Conservation (phyloP, 371 early-diverging fungal genomes). For the Syncephalis fuscata region DNA sequence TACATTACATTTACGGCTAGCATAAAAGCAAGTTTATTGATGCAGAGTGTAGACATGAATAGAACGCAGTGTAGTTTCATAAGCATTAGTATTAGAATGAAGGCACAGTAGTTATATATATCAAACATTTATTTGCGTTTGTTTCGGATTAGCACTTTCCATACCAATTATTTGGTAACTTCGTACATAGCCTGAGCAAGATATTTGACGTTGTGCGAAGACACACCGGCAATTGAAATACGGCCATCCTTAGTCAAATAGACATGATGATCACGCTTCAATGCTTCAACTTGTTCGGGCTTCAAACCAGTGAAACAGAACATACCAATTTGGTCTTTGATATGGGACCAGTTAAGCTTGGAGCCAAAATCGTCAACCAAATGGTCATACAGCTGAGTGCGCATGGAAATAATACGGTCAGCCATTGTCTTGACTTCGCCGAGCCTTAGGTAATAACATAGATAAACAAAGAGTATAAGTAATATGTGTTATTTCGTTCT, state of each 20-base stretch:
- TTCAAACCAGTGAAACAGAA: constrained; percentile 94
- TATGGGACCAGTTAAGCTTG: constrained; percentile 78
- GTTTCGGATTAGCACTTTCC: too few species aligned
- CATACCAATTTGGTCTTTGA: constrained; percentile 98
- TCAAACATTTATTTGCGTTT: too few species aligned
- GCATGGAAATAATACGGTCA: constrained; percentile 93
- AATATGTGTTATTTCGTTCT: too few species aligned
- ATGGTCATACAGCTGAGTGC: constrained; percentile 53
- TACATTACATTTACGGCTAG: too few species aligned
- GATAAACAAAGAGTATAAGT: neutral
- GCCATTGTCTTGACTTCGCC: constrained; percentile 93
- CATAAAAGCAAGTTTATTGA: too few species aligned
- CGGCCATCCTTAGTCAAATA: constrained; percentile 95
- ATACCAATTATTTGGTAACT: constrained; percentile 54
- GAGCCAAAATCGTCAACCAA: constrained; percentile 71
- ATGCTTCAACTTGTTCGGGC: constrained; percentile 75
- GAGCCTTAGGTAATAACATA: too few species aligned
- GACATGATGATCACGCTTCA: constrained; percentile 76
- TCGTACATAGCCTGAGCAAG: constrained; percentile 91
- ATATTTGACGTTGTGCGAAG: constrained; percentile 82
- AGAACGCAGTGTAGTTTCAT: too few species aligned
- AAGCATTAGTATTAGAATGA: too few species aligned
- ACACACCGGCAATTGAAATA: constrained; percentile 94
- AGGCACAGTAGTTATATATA: too few species aligned
- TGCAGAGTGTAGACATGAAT: too few species aligned